phyloP scores from a whole-genome alignment of 202 grass and related monocot genomes.

The Eragrostis tef region DNA sequence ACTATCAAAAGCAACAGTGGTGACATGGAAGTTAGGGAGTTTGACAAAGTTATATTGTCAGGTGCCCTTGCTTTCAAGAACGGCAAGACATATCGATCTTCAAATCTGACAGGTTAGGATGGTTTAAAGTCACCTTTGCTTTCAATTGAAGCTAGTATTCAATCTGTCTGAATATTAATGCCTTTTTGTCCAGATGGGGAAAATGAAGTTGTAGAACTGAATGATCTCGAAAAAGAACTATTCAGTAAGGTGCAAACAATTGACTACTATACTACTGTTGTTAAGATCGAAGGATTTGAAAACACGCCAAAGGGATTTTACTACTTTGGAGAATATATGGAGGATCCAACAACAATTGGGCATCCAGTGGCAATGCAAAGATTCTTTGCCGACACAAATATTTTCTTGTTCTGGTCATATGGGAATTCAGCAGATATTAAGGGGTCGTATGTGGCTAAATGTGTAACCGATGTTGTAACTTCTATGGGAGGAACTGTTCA shows the following conservation, averaged over 20 bases:
- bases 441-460: constrained; percentile 56
- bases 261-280: constrained; percentile 74
- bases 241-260: constrained; percentile 71
- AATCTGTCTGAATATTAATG: constrained; percentile 23
- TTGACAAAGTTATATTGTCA: constrained; percentile 74
- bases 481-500: constrained; percentile 63
- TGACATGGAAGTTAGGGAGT: constrained; percentile 54
- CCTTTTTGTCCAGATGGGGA: constrained; percentile 54
- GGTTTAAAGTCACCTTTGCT: constrained; percentile 30
- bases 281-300: constrained; percentile 68
- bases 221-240: constrained; percentile 67
- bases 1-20: constrained; percentile 49
- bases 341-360: constrained; percentile 68
- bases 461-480: constrained; percentile 57
- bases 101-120: constrained; percentile 54
- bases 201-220: constrained; percentile 66
- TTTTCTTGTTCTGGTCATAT: constrained; percentile 85
- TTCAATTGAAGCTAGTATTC: constrained; percentile 30
- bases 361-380: constrained; percentile 78
- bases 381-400: constrained; percentile 65
- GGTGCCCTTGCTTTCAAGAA: constrained; percentile 67
- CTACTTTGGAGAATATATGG: constrained; percentile 77
- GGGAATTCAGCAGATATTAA: constrained; percentile 69
- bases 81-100: constrained; percentile 69
- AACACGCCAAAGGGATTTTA: constrained; percentile 70